Evolutionary conservation across 1,284 basidiomycete genomes (phyloP), one percentile per base, ranked within the genome.

Genomic region (Cutaneotrichosporon dermatis): DNA sequence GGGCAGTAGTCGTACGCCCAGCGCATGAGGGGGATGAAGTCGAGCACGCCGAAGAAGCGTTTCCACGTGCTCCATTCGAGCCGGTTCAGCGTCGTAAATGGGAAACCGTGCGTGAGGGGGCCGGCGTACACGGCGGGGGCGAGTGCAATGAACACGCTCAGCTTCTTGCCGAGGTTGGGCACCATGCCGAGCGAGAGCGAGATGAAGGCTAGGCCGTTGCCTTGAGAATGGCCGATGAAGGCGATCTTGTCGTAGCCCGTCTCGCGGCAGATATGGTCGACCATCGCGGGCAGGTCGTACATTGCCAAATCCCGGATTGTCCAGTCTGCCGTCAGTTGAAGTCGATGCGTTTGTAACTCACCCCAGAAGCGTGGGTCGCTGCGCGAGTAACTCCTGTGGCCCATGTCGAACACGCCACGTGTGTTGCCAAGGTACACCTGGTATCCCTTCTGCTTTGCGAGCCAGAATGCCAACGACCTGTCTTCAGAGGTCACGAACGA

Each of bases 221-320:
- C 84, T 71, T 85, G 84, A n/a, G 83, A 85, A 62, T 85, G 84
- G 13, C 83, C 84, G 58, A 85, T 83, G 72, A 83, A 85, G 9
- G 80, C 84, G 63, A 85, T 76, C 81, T 84, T 83, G 58, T 83
- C 80, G 70, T 83, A 83, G 0, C 83, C 83, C 0, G 83, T 84
- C 45, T 82, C 80, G 34, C 75, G 69, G 59, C 83, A 78, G 13
- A 85, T 82, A 64, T 83, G 83, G 56, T 85, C 82, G 10, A 86
- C 82, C 61, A 85, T 66, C 0, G 84, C 84, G 0, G 84, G 84
- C 12, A 86, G 69, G 67, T 86, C 84, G 70, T 85, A 84, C 74
- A 83, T 79, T 4, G 84, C 84, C 33, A 85, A 71, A 61, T 85
- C 84, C 9, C 82, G 76, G 59, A 85, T 84, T 45, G 84, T 85